These are phyloP conservation scores for Termitomyces sp. DNA, from an alignment of 768 basidiomycete genomes.

Conservation along the genomic window DNA sequence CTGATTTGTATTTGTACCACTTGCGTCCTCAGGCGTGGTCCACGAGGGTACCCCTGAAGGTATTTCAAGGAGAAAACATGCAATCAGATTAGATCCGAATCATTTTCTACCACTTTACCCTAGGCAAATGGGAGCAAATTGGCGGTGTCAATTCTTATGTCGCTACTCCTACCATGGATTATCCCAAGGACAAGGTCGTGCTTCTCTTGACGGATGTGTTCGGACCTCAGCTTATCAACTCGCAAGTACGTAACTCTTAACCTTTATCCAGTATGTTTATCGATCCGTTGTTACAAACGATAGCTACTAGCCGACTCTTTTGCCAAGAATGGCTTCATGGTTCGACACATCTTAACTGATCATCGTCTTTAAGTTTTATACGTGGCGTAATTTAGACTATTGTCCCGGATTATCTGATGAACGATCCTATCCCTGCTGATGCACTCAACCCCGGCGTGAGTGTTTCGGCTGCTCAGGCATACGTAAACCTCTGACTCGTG, in stretches of 20 bases:
- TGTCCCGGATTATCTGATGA: slow-evolving; percentile 37
- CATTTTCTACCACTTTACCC: no score
- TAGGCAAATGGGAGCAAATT: slow-evolving; percentile 46
- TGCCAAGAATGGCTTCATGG: slow-evolving; percentile 43
- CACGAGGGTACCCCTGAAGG: slow-evolving; percentile 48
- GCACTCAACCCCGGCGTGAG: slow-evolving; percentile 30
- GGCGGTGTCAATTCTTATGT: slow-evolving; percentile 49
- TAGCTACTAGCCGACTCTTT: slow-evolving; percentile 41
- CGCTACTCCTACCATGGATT: slow-evolving; percentile 46
- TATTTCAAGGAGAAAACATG: slow-evolving; percentile 11
- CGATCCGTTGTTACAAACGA: not conserved
- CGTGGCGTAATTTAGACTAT: slow-evolving; percentile 27
- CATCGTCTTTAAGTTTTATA: not conserved
- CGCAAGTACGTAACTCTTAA: slow-evolving; percentile 29
- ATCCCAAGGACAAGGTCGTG: slow-evolving; percentile 52
- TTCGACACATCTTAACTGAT: slow-evolving; percentile 4
- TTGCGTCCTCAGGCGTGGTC: slow-evolving; percentile 44
- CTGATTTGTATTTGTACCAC: not conserved
- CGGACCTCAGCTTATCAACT: slow-evolving; percentile 44
- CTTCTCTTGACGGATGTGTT: slow-evolving; percentile 53
- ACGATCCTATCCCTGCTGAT: slow-evolving; percentile 34
- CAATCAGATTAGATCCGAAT: slow-evolving; percentile 5
- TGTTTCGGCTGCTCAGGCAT: not conserved
- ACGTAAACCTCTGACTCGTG: not conserved
- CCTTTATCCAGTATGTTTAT: not conserved